phyloP scores from a whole-genome alignment of 306 rosid genomes.

The Macrotyloma uniflorum region DNA sequence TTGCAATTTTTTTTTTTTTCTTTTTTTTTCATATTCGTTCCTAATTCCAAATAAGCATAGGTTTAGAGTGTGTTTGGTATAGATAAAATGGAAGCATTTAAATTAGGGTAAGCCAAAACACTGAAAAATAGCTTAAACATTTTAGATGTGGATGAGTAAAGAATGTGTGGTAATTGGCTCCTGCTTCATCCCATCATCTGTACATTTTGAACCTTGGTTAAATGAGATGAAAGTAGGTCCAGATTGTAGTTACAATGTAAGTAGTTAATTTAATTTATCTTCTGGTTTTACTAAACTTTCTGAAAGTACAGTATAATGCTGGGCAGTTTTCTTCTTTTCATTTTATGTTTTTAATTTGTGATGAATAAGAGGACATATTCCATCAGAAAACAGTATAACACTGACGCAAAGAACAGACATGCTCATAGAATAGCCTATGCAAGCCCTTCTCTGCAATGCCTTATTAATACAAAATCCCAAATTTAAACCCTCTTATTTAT shows the following conservation, averaged over 20 bases:
- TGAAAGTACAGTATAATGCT: constrained; percentile 1
- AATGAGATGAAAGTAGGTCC: background rate
- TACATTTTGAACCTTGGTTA: background rate
- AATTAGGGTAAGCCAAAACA: background rate
- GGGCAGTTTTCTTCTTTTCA: background rate
- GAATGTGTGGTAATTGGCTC: background rate
- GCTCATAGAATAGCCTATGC: too few species aligned
- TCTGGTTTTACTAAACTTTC: background rate
- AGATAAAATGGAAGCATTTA: background rate
- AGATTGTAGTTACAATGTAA: background rate
- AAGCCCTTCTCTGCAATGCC: too few species aligned
- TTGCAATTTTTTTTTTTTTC: background rate
- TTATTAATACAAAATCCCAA: too few species aligned
- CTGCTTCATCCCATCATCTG: background rate
- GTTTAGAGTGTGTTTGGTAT: background rate
- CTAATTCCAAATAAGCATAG: background rate
- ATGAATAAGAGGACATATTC: too few species aligned
- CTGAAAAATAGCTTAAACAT: background rate
- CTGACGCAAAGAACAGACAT: background rate
- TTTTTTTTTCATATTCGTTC: background rate
- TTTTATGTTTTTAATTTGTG: too few species aligned
- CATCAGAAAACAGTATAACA: background rate
- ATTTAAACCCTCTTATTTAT: too few species aligned
- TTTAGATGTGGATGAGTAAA: background rate
- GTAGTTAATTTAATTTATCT: background rate